Evolutionary conservation across 106 monocot genomes (phyloP).

Genomic region (Acanthochlamys bracteata): DNA sequence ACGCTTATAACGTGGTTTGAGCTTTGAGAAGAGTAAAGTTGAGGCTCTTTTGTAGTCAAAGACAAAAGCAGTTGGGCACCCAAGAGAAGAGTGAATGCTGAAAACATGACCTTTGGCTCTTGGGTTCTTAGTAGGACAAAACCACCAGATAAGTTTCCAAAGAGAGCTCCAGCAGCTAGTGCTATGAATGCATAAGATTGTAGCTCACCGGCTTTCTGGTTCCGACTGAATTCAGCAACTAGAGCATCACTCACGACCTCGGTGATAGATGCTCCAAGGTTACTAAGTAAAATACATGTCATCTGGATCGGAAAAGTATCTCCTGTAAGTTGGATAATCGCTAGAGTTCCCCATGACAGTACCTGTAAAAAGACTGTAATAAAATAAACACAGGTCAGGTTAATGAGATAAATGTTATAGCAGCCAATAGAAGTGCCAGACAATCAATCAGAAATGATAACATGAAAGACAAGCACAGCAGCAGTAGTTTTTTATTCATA

Average conservation of each 20-base stretch:
- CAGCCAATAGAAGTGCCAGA: no score
- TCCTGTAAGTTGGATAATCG: conserved; percentile 32
- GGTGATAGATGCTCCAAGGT: conserved; percentile 69
- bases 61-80: conserved; percentile 52
- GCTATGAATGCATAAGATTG: conserved; percentile 76
- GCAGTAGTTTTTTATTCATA: no score
- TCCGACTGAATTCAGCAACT: conserved; percentile 55
- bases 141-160: conserved; percentile 74
- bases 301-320: conserved; percentile 47
- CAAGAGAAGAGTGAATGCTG: conserved; percentile 50
- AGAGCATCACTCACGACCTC: conserved; percentile 76
- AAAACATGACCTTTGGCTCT: conserved; percentile 57
- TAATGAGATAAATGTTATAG: not conserved
- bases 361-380: conserved; percentile 65
- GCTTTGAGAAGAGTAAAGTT: conserved; percentile 5
- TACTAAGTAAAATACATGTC: conserved; percentile 65
- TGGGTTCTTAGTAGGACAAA: conserved; percentile 44
- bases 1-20: conserved; percentile 3
- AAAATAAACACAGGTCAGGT: not conserved
- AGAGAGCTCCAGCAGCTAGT: conserved; percentile 47
- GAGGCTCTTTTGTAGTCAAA: conserved; percentile 41
- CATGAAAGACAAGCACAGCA: no score
- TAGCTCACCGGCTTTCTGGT: conserved; percentile 37
- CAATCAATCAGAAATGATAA: no score
- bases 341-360: conserved; percentile 68